These are phyloP conservation scores for Xeromyces bisporus DNA, from an alignment of 495 filamentous ascomycete species.

Conservation along the genomic window DNA sequence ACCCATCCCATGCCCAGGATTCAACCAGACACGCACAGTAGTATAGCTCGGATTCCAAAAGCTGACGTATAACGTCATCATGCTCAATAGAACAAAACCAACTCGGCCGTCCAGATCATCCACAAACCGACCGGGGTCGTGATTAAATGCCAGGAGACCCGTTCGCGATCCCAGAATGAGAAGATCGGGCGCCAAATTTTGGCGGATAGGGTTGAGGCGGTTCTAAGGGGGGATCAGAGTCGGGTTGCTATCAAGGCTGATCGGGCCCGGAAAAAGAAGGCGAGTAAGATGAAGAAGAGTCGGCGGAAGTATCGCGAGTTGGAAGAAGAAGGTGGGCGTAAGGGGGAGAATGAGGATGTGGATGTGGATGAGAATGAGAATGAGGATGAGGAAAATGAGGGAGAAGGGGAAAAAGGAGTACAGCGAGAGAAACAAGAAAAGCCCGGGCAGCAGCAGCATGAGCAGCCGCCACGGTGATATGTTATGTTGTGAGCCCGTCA, in stretches of 20 bases:
- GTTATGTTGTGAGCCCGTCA: too few species aligned
- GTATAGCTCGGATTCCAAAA: too few species aligned
- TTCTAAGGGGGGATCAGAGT: constrained; percentile 42
- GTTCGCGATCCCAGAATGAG: constrained; percentile 74
- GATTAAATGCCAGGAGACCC: constrained; percentile 80
- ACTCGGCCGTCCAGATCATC: constrained; percentile 82
- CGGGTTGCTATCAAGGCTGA: constrained; percentile 38
- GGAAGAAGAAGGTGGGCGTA: constrained; percentile 24
- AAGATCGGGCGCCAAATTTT: constrained; percentile 68
- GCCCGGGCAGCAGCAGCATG: constrained; percentile 2
- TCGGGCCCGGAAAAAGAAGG: constrained; percentile 42
- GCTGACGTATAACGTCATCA: too few species aligned
- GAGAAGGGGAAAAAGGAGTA: constrained; percentile 3
- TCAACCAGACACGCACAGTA: too few species aligned
- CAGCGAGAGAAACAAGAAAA: too few species aligned
- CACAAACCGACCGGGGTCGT: constrained; percentile 81
- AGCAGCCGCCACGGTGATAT: too few species aligned
- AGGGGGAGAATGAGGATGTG: constrained; percentile 23
- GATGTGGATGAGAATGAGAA: constrained; percentile 27
- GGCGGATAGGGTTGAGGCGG: constrained; percentile 57
- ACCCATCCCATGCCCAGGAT: not conserved
- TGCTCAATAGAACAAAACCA: constrained; percentile 98
- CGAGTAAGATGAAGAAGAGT: constrained; percentile 46
- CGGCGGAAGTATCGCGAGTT: constrained; percentile 46
- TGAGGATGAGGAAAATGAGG: constrained; percentile 29